Evolutionary conservation across 2,329 filamentous ascomycete species (phyloP).

Genomic region (Cytospora schulzeri): DNA sequence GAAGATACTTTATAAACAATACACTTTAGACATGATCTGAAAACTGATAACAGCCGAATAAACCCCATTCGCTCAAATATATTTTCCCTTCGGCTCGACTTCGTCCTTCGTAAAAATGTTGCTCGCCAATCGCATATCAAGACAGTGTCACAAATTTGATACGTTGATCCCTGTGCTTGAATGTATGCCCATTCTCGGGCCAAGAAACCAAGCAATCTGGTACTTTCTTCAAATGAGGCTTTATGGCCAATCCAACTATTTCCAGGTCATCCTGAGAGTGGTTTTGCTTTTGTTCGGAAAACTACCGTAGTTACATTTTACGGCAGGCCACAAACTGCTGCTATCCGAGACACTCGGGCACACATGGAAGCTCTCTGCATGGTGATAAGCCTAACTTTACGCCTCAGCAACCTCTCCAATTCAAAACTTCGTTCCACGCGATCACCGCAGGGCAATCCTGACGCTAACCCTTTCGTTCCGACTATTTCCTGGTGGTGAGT

Average conservation of each 20-base stretch:
- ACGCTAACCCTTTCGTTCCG: conserved; percentile 1
- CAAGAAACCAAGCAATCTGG: not conserved
- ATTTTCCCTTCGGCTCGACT: not conserved
- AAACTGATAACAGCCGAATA: too few relatives aligned
- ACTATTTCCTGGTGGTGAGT: not conserved
- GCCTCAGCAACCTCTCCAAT: conserved; percentile 5
- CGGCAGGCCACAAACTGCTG: conserved; percentile 6
- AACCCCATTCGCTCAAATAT: too few relatives aligned
- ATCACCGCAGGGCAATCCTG: not conserved
- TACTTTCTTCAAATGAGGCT: too few relatives aligned
- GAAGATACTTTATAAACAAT: too few relatives aligned
- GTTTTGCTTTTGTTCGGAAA: conserved; percentile 4
- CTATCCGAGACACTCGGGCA: conserved; percentile 23
- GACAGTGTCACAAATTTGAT: not conserved
- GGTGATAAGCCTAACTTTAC: not conserved
- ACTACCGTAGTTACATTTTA: not conserved
- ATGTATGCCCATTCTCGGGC: not conserved
- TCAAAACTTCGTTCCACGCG: not conserved
- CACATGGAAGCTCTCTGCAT: conserved; percentile 5
- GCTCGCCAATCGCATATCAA: not conserved
- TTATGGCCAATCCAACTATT: too few relatives aligned
- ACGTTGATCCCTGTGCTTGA: not conserved
- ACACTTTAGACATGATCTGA: too few relatives aligned
- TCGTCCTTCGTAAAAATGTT: not conserved
- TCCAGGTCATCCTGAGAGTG: not conserved